Base-by-base conservation (phyloP, 129 eudicot species). In the Ambrosia artemisiifolia region DNA sequence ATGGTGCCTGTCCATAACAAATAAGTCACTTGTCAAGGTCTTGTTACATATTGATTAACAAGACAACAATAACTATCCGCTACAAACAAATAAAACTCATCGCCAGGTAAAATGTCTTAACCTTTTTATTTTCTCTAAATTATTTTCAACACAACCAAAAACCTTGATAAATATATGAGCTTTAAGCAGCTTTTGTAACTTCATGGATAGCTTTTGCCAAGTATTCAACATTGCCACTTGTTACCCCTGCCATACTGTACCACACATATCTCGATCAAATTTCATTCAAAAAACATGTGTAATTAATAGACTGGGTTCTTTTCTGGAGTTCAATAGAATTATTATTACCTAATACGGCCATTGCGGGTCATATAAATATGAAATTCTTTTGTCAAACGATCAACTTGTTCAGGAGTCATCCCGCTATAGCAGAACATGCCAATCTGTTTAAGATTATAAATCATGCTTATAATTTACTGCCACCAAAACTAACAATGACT, bases 401-500 rank as follows among this genome's bases (percentile, higher is more conserved):
- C 96, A 57, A 93, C 98, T 78, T 93, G 98, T 73, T 93, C 98
- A 43, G 96, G 95, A 44, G 98, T 83, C 92, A 93, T 81, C 67
- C 98, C 98, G 49, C 98, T 93, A 47, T 87, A 93, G 89, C 98
- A 93, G 77, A 93, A 93, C 98, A 93, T 93, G 72, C 98, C 98
- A 81, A 94, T 94, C 98, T 94, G 95, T 70, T 68, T 62, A 86
- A 7, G n/a, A 28, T 32, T 68, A 55, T 13, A 57, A 67, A 67
- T 19, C 11, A 48, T 20, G 28, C 47, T 50, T 70, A 35, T 42
- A 19, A 10, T 38, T 38, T 55, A 48, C 3, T 64, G 36, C 40
- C n/a, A 17, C 11, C 59, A 76, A 12, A 20, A 44, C 70, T 59
- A 34, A 13, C 0, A 30, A 74, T 24, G 46, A 35, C 20, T 36